These are phyloP conservation scores for Hemerocallis citrina DNA, from an alignment of 106 monocot species.

Conservation along the genomic window DNA sequence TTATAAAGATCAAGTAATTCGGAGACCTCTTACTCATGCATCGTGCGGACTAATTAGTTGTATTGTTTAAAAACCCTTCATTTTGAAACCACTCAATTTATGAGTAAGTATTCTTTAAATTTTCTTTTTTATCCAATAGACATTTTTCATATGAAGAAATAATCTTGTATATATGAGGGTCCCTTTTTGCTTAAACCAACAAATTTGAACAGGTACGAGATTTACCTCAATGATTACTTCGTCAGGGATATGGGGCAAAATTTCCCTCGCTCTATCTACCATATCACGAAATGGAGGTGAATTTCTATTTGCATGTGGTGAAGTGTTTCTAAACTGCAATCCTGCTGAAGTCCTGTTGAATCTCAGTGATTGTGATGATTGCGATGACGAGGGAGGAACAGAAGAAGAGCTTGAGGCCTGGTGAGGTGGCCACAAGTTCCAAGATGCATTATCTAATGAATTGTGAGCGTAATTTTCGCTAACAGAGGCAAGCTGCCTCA, in stretches of 20 bases:
- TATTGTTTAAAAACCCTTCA: no score
- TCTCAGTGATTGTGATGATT: slow-evolving; percentile 16
- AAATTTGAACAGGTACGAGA: no score
- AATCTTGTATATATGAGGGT: no score
- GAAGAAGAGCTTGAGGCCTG: slow-evolving; percentile 15
- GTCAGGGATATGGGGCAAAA: slow-evolving; percentile 89
- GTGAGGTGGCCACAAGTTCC: slow-evolving; percentile 55
- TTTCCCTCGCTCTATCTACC: slow-evolving; percentile 81
- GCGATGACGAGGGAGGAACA: slow-evolving; percentile 4
- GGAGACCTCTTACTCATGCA: no score
- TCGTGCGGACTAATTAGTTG: no score
- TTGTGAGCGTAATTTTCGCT: slow-evolving; percentile 55
- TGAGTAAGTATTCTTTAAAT: no score
- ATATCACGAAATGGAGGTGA: slow-evolving; percentile 49
- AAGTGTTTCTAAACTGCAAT: slow-evolving; percentile 49
- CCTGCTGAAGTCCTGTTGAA: no score
- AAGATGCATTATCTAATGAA: slow-evolving; percentile 29
- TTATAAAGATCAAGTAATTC: no score
- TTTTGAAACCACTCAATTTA: no score
- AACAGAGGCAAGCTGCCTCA: slow-evolving; percentile 86
- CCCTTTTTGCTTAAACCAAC: no score
- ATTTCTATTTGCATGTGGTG: slow-evolving; percentile 25
- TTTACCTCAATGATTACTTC: slow-evolving; percentile 95
- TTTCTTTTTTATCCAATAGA: no score
- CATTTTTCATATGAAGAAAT: no score